Evolutionary conservation across 305 asterid genomes (phyloP).

Genomic region (Ilex paraguariensis): DNA sequence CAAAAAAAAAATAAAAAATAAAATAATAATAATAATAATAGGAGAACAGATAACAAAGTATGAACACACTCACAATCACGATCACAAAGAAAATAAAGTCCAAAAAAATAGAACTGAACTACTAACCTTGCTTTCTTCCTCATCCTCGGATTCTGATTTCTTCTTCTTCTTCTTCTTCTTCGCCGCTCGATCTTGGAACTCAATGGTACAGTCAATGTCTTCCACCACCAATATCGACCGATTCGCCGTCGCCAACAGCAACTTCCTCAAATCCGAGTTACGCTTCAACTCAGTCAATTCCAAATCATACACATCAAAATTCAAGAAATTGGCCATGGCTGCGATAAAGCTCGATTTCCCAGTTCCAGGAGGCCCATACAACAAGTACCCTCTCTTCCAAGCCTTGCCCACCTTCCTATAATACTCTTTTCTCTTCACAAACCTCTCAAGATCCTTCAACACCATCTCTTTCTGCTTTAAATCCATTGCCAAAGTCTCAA

Average conservation of each 20-base stretch:
- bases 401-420: constrained; percentile 70
- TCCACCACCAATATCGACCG: constrained; percentile 69
- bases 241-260: constrained; percentile 58
- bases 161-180: not conserved
- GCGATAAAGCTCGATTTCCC: constrained; percentile 80
- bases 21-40: not conserved
- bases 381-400: constrained; percentile 77
- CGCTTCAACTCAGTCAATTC: constrained; percentile 47
- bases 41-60: not conserved
- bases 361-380: constrained; percentile 84
- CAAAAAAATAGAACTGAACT: not conserved
- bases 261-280: constrained; percentile 54
- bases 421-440: constrained; percentile 48
- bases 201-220: constrained; percentile 66
- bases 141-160: not conserved
- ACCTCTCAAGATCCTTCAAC: constrained; percentile 54
- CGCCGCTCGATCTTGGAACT: constrained; percentile 28
- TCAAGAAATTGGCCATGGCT: constrained; percentile 64
- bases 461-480: constrained; percentile 25
- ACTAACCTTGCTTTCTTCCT: constrained; percentile 1
- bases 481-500: constrained; percentile 63
- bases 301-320: constrained; percentile 64
- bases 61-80: too few species aligned
- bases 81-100: too few species aligned
- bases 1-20: too few species aligned